Percentiles rank a stretch among this genome's conserved stretches.
phyloP scores from a whole-genome alignment of 1,139 yeast species.

The Debaryomyces robertsiae region DNA sequence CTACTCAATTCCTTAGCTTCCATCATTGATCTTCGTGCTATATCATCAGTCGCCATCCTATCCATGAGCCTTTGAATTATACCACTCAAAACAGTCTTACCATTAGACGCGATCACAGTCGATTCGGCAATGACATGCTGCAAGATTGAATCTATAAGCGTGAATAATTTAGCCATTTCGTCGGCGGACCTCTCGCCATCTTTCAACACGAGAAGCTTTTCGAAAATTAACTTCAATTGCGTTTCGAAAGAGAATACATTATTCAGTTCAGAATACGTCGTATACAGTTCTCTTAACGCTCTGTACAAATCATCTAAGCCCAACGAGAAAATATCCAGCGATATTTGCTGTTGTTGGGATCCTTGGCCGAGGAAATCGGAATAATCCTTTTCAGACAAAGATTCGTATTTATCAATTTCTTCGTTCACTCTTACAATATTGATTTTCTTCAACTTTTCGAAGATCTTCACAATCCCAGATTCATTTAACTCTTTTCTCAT shows the following conservation, averaged over 20 bases:
- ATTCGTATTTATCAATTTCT: conserved; percentile 47
- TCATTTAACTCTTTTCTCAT: conserved; percentile 46
- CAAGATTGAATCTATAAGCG: conserved; percentile 34
- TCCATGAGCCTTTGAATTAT: conserved; percentile 41
- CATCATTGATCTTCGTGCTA: conserved; percentile 36
- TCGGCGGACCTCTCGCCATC: conserved; percentile 24
- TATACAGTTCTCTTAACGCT: conserved; percentile 18
- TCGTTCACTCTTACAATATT: conserved; percentile 45
- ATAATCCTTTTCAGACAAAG: conserved; percentile 44
- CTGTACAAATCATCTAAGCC: conserved; percentile 25
- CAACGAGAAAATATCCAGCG: conserved; percentile 15
- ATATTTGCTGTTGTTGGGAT: conserved; percentile 15
- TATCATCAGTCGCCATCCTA: conserved; percentile 35
- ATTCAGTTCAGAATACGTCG: conserved; percentile 7
- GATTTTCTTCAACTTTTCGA: conserved; percentile 39
- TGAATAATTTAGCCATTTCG: conserved; percentile 27
- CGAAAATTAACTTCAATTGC: conserved; percentile 20
- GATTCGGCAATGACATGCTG: conserved; percentile 34
- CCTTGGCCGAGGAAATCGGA: conserved; percentile 20
- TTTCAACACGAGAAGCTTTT: conserved; percentile 28
- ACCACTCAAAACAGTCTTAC: conserved; percentile 30
- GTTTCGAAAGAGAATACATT: conserved; percentile 10
- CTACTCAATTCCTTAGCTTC: conserved; percentile 30
- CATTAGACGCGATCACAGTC: conserved; percentile 24
- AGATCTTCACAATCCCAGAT: conserved; percentile 40